Evolutionary conservation across 1,139 yeast species (phyloP).

Genomic region (Protomyces inundatus): DNA sequence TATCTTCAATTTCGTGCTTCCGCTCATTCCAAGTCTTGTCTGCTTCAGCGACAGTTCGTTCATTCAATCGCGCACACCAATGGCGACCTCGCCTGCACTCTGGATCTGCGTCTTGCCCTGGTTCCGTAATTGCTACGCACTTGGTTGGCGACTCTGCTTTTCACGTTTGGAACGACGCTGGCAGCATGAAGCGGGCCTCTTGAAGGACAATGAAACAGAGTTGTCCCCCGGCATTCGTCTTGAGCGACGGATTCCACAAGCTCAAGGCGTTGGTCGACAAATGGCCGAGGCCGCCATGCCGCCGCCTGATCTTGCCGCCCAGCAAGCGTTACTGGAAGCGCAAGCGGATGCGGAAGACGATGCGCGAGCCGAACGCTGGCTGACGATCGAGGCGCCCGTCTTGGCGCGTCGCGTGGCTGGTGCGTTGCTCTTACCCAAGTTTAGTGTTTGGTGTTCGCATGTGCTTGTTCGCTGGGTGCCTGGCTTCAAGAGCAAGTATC

Average conservation of each 20-base stretch:
- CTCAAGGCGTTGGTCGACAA: background rate
- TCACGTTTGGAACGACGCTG: slow-evolving; percentile 11
- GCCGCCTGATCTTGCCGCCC: background rate
- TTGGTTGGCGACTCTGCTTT: slow-evolving; percentile 16
- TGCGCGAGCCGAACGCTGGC: slow-evolving; percentile 23
- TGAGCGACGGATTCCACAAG: too few relatives aligned
- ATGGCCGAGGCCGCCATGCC: background rate
- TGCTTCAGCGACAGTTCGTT: slow-evolving; percentile 23
- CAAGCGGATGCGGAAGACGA: slow-evolving; percentile 10
- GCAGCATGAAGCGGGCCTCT: slow-evolving; percentile 18
- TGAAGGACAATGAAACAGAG: background rate
- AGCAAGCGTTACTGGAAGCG: background rate
- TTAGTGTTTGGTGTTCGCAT: slow-evolving; percentile 4
- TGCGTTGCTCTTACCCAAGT: slow-evolving; percentile 20
- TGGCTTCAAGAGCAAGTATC: slow-evolving; percentile 2
- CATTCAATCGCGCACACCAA: slow-evolving; percentile 8
- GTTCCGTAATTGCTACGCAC: slow-evolving; percentile 13
- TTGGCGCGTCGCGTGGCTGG: slow-evolving; percentile 25
- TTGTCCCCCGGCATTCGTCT: slow-evolving; percentile 6
- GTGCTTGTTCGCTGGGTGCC: slow-evolving; percentile 6
- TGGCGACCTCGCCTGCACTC: slow-evolving; percentile 14
- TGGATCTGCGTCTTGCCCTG: slow-evolving; percentile 23
- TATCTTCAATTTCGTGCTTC: slow-evolving; percentile 20
- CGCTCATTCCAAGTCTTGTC: slow-evolving; percentile 21
- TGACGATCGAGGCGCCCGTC: slow-evolving; percentile 21